These are phyloP conservation scores for Hypoxylon rubiginosum DNA, from an alignment of 2,329 filamentous ascomycete genomes.

Conservation along the genomic window DNA sequence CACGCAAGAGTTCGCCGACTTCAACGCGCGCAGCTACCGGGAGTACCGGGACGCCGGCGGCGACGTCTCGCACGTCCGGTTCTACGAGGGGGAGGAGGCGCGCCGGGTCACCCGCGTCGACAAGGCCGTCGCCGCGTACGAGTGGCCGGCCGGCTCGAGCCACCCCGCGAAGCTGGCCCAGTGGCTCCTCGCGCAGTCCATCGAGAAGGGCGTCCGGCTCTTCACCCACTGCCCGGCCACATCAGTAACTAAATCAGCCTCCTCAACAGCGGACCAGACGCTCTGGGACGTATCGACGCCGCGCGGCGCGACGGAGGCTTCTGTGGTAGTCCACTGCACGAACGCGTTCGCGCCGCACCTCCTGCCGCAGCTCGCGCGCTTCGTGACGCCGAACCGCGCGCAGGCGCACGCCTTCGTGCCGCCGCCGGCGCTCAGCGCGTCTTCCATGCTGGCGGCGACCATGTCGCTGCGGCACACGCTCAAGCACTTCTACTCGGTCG, in stretches of 20 bases:
- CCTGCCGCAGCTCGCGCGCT: constrained; percentile 52
- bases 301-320: constrained; percentile 49
- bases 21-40: constrained; percentile 57
- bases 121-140: constrained; percentile 60
- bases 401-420: constrained; percentile 62
- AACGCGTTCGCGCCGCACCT: constrained; percentile 57
- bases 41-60: constrained; percentile 59
- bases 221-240: constrained; percentile 60
- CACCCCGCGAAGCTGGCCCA: constrained; percentile 64
- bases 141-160: constrained; percentile 64
- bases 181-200: constrained; percentile 58
- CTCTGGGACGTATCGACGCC: constrained; percentile 54
- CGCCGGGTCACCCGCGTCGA: constrained; percentile 54
- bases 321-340: constrained; percentile 56
- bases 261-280: constrained; percentile 25
- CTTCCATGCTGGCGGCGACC: constrained; percentile 54
- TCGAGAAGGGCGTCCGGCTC: constrained; percentile 56
- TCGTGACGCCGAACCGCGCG: constrained; percentile 59
- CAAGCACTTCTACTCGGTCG: constrained; percentile 64
- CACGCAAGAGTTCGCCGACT: constrained; percentile 60
- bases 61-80: constrained; percentile 58
- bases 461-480: constrained; percentile 62
- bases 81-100: constrained; percentile 58
- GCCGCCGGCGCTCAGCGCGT: constrained; percentile 52
- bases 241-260: constrained; percentile 42